phyloP scores from a whole-genome alignment of 441 rosid species.

The Aleurites moluccanus region DNA sequence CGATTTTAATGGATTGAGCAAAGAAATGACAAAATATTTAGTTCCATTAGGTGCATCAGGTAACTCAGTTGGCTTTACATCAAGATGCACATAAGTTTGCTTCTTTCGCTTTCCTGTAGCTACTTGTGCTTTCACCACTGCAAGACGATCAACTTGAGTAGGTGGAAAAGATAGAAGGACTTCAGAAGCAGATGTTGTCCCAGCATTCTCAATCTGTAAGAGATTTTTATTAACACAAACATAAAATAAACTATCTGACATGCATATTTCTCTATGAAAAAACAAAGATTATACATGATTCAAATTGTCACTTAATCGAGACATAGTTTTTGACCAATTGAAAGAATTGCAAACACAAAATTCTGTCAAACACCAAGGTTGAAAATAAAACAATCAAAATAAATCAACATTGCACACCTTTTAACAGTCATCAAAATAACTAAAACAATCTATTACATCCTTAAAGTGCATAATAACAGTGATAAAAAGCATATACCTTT shows the following conservation, averaged over 20 bases:
- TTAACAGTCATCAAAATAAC: not conserved
- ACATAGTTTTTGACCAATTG: not conserved
- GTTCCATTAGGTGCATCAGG: conserved; percentile 80
- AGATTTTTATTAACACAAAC: conserved; percentile 16
- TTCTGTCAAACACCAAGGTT: not conserved
- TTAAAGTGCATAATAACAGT: not conserved
- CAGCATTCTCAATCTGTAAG: conserved; percentile 76
- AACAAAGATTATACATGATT: not conserved
- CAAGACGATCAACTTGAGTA: conserved; percentile 60
- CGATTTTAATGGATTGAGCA: conserved; percentile 56
- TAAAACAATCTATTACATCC: not conserved
- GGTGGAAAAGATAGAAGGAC: conserved; percentile 87
- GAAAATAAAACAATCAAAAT: not conserved
- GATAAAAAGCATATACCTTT: conserved; percentile 52
- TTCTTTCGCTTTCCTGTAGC: conserved; percentile 60
- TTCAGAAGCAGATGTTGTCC: conserved; percentile 58
- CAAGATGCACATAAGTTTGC: conserved; percentile 56
- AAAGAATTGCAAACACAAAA: not conserved
- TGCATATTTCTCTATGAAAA: not conserved
- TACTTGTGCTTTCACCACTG: conserved; percentile 73
- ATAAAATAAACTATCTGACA: not conserved
- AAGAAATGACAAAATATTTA: conserved; percentile 50
- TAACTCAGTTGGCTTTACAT: conserved; percentile 60
- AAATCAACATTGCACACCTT: not conserved
- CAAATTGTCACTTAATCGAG: not conserved